phyloP scores from a whole-genome alignment of 768 basidiomycete genomes.

The Trametes maxima region DNA sequence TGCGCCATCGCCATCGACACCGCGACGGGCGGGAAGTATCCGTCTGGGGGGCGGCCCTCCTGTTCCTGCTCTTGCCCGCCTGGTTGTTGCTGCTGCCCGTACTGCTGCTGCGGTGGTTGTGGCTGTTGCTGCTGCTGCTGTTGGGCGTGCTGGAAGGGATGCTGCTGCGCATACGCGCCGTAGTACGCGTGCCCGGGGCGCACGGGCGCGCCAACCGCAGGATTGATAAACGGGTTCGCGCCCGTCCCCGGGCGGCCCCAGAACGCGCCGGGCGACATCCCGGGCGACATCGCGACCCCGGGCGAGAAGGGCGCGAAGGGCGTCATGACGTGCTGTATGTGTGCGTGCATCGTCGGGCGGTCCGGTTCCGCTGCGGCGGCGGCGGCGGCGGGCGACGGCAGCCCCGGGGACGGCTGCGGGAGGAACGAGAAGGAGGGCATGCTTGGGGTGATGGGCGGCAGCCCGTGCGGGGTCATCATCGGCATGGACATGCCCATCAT shows the following conservation, averaged over 20 bases:
- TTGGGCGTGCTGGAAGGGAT: constrained; percentile 13
- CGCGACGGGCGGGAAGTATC: constrained; percentile 48
- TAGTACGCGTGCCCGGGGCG: constrained; percentile 28
- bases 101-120: neutral
- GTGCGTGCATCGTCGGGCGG: constrained; percentile 23
- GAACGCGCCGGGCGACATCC: constrained; percentile 76
- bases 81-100: constrained; percentile 11
- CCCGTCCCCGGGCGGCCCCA: constrained; percentile 60
- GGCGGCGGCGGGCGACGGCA: constrained; percentile 33
- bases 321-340: constrained; percentile 29
- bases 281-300: constrained; percentile 70
- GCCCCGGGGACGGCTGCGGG: constrained; percentile 49
- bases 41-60: constrained; percentile 28
- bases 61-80: neutral
- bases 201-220: constrained; percentile 65
- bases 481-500: constrained; percentile 31
- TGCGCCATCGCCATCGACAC: constrained; percentile 22
- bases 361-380: neutral
- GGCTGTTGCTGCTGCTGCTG: constrained; percentile 14
- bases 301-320: constrained; percentile 62
- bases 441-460: constrained; percentile 94
- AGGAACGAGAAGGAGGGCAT: constrained; percentile 96
- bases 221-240: constrained; percentile 50
- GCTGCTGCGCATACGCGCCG: constrained; percentile 13
- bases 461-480: constrained; percentile 69